Conservation (phyloP, 495 filamentous ascomycete species). For the Penicillium salamii region DNA sequence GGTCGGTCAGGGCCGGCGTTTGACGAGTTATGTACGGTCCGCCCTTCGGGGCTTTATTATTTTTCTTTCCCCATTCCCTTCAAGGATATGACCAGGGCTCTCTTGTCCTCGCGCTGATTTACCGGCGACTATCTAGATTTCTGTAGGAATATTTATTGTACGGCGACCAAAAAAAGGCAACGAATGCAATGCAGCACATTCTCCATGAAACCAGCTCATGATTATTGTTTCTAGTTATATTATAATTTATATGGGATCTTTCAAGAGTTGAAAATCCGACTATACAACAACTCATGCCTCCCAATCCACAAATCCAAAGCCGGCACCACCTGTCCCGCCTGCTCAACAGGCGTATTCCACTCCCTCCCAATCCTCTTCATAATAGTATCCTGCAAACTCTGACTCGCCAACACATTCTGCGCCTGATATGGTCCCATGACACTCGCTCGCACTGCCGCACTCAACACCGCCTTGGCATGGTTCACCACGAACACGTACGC, state of each 20-base stretch:
- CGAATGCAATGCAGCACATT: slow-evolving; percentile 18
- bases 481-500: slow-evolving; percentile 84
- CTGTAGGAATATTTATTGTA: slow-evolving; percentile 32
- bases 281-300: slow-evolving; percentile 92
- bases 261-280: slow-evolving; percentile 88
- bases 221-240: not conserved
- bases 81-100: not conserved
- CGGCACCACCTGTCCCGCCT: slow-evolving; percentile 84
- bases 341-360: slow-evolving; percentile 57
- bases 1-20: slow-evolving; percentile 41
- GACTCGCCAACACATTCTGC: slow-evolving; percentile 74
- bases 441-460: slow-evolving; percentile 82
- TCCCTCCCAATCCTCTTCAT: slow-evolving; percentile 59
- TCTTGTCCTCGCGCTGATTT: slow-evolving; percentile 11
- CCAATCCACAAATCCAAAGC: slow-evolving; percentile 92
- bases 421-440: slow-evolving; percentile 93
- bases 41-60: slow-evolving; percentile 9
- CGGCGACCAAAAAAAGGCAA: slow-evolving; percentile 11
- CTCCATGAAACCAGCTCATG: not conserved
- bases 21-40: slow-evolving; percentile 21
- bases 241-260: not conserved
- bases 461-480: slow-evolving; percentile 84
- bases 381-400: slow-evolving; percentile 59
- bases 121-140: slow-evolving; percentile 15
- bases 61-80: slow-evolving; percentile 15